Percentiles rank a stretch among this genome's conserved stretches.
phyloP scores from a whole-genome alignment of 441 rosid species.

The Adansonia grandidieri region DNA sequence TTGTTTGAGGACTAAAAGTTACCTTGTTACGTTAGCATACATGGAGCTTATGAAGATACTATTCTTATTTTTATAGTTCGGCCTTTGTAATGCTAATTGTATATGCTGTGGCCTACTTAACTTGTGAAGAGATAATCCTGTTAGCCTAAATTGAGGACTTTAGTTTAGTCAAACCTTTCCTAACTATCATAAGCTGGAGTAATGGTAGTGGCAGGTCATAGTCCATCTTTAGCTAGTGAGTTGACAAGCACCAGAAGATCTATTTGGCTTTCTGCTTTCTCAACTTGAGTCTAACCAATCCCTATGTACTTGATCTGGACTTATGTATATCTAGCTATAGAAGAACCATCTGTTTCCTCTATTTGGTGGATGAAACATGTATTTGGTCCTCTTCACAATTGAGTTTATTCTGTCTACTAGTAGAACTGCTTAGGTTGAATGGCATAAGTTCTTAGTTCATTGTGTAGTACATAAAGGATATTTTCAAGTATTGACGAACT shows the following conservation, averaged over 20 bases:
- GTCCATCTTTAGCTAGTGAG: constrained; percentile 6
- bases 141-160: neutral
- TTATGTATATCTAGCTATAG: neutral
- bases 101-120: constrained; percentile 8
- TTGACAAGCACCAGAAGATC: neutral
- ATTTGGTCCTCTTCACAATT: neutral
- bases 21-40: neutral
- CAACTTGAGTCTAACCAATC: constrained; percentile 10
- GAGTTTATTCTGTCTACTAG: neutral
- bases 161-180: constrained; percentile 5
- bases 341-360: constrained; percentile 3
- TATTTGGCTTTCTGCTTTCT: neutral
- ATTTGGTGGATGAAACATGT: neutral
- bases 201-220: neutral
- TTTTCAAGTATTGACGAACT: neutral
- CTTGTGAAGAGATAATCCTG: constrained; percentile 8
- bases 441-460: neutral
- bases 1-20: constrained; percentile 4
- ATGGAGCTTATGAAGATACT: constrained; percentile 15
- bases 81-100: neutral
- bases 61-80: neutral
- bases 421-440: neutral
- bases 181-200: constrained; percentile 5
- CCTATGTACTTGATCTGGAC: neutral
- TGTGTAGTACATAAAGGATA: neutral